A percentile compares a stretch with the other conserved stretches of the same genome.
Evolutionary conservation across 2,329 filamentous ascomycete species (phyloP).

Genomic region (Aphanoascus verrucosus): DNA sequence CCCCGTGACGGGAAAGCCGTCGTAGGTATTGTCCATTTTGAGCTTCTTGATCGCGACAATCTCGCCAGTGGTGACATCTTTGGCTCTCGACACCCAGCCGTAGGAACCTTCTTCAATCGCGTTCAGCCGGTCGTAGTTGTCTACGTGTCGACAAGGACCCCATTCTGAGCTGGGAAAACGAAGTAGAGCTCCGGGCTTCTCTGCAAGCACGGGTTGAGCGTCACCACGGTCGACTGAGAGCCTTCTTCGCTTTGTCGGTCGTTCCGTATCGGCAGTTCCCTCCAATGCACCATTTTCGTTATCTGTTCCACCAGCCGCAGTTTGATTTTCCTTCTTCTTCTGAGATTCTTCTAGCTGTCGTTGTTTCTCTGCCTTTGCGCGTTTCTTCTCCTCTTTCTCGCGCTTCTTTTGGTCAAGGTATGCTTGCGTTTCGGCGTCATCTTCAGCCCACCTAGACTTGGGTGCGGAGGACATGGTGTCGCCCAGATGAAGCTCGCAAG

Average conservation of each 20-base stretch:
- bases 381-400: slow-evolving; percentile 84
- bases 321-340: slow-evolving; percentile 30
- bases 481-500: too few species aligned
- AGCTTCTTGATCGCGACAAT: slow-evolving; percentile 88
- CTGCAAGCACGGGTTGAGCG: slow-evolving; percentile 21
- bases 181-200: slow-evolving; percentile 48
- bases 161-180: slow-evolving; percentile 61
- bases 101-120: slow-evolving; percentile 97
- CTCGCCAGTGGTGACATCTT: slow-evolving; percentile 59
- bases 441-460: slow-evolving; percentile 79
- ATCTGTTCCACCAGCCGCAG: slow-evolving; percentile 20
- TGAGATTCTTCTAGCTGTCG: slow-evolving; percentile 50
- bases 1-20: slow-evolving; percentile 86
- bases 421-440: slow-evolving; percentile 66
- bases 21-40: slow-evolving; percentile 69
- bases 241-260: slow-evolving; percentile 51
- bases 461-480: slow-evolving; percentile 48
- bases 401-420: slow-evolving; percentile 57
- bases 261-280: slow-evolving; percentile 26
- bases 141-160: slow-evolving; percentile 63
- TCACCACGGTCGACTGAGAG: slow-evolving; percentile 42
- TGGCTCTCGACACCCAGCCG: slow-evolving; percentile 81
- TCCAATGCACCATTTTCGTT: slow-evolving; percentile 9
- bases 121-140: slow-evolving; percentile 85
- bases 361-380: slow-evolving; percentile 70